A percentile compares a stretch with the other conserved stretches of the same genome.
phyloP scores from a whole-genome alignment of 495 filamentous ascomycete species.

The Opeltia flavorubescens region DNA sequence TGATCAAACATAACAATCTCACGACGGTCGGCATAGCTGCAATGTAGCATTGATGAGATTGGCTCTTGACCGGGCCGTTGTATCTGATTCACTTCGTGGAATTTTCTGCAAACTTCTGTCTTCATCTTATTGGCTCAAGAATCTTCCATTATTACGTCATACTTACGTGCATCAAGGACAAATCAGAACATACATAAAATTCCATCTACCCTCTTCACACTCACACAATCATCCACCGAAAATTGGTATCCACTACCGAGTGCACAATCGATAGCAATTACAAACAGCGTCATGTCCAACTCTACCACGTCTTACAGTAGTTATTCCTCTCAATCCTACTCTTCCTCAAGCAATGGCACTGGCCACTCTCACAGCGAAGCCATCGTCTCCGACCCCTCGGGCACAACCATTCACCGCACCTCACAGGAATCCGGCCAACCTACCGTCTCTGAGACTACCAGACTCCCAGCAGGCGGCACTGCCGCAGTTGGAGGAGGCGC shows the following conservation, averaged over 20 bases:
- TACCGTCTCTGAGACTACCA: constrained; percentile 8
- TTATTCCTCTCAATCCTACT: constrained; percentile 12
- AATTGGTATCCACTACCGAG: background rate
- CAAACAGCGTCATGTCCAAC: background rate
- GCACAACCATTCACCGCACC: constrained; percentile 12
- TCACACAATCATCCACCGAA: background rate
- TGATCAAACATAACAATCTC: constrained; percentile 63
- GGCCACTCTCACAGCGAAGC: constrained; percentile 11
- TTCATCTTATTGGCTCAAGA: constrained; percentile 1
- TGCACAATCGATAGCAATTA: background rate
- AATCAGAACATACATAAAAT: background rate
- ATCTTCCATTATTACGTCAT: constrained; percentile 8
- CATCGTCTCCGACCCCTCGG: constrained; percentile 9
- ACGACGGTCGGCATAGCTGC: constrained; percentile 97
- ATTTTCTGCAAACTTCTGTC: background rate
- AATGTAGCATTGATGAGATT: constrained; percentile 71
- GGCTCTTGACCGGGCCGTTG: constrained; percentile 72
- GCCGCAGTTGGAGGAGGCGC: constrained; percentile 2
- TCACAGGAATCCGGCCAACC: constrained; percentile 13
- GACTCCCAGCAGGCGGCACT: constrained; percentile 6
- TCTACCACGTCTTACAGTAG: constrained; percentile 3
- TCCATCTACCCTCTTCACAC: background rate
- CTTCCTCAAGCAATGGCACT: constrained; percentile 9
- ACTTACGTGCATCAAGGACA: constrained; percentile 3
- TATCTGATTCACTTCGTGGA: constrained; percentile 39